phyloP scores from a whole-genome alignment of 371 early-diverging fungal genomes.

The Chytridium lagenaria region DNA sequence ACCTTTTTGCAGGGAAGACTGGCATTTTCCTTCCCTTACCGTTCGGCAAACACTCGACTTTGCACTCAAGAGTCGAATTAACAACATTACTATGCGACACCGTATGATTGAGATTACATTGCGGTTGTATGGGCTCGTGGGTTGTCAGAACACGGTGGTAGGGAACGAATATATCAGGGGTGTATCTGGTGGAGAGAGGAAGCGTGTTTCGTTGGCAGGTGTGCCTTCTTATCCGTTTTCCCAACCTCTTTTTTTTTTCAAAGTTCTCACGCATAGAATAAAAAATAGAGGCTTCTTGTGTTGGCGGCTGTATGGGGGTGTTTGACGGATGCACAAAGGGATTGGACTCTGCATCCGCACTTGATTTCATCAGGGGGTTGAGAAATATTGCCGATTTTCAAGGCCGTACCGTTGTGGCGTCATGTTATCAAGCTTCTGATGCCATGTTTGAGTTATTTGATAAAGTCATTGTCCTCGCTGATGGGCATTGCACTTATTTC shows the following conservation, averaged over 20 bases:
- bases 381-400: constrained; percentile 70
- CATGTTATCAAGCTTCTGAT: constrained; percentile 74
- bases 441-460: constrained; percentile 80
- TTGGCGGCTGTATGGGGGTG: constrained; percentile 27
- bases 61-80: constrained; percentile 67
- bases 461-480: constrained; percentile 71
- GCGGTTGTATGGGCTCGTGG: constrained; percentile 68
- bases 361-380: constrained; percentile 74
- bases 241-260: neutral
- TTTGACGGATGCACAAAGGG: constrained; percentile 35
- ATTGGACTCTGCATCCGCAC: constrained; percentile 87
- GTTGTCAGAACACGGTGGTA: constrained; percentile 70
- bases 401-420: constrained; percentile 68
- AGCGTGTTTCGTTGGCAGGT: constrained; percentile 91
- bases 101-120: constrained; percentile 62
- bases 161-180: constrained; percentile 68
- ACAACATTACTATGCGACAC: constrained; percentile 67
- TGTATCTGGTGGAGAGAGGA: constrained; percentile 92
- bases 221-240: no score
- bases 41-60: constrained; percentile 38
- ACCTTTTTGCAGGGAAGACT: no score
- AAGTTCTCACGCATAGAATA: constrained; percentile 1
- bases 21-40: constrained; percentile 81
- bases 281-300: constrained; percentile 29
- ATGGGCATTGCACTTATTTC: constrained; percentile 76